Evolutionary conservation across 352 stramenopile genomes (phyloP), one percentile per base, ranked within the genome.

Genomic region (Globisporangium barbulae): DNA sequence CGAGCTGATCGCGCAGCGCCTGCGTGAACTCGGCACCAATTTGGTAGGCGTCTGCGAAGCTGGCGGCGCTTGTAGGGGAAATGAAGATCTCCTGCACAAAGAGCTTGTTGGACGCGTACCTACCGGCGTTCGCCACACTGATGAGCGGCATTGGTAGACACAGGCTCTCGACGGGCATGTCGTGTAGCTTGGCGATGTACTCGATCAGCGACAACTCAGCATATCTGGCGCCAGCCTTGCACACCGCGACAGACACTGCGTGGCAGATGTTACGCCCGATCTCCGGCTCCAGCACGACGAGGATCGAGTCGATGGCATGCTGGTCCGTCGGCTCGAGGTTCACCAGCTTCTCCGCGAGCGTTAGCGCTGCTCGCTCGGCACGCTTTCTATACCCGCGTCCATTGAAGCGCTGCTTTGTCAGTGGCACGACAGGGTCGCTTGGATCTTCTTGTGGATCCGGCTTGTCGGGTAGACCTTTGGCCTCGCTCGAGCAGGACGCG

Each of bases 101-200:
- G 3, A 93, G 74, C 53, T 90, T 88, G 70, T 81, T 91, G 31
- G 83, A 87, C 45, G 73, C 80, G 59, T 81, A 77, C 28, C 63
- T 72, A 25, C 78, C 82, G n/a, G 71, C 81, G 49, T 94, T 91
- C 39, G 90, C 59, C 22, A 94, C 56, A 42, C 81, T 91, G 19
- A 94, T 88, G 3, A 89, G 69, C 28, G 85, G 85, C 79, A 94
- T 89, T 4, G 85, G 83, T 0, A 90, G 35, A 33, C 80, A 87
- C 13, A 74, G 57, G 17, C 56, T 81, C 60, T 88, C 78, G 0
- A 73, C 31, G 1, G 73, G 70, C 13, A 80, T 59, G 41, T 87
- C 81, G 7, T 74, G 62, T 9, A 93, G 59, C 33, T 65, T 57
- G 2, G 81, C 79, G 28, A 91, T 71, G 53, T 90, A 81, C 28